phyloP scores from a whole-genome alignment of 306 rosid species.

The Cucurbita maxima region DNA sequence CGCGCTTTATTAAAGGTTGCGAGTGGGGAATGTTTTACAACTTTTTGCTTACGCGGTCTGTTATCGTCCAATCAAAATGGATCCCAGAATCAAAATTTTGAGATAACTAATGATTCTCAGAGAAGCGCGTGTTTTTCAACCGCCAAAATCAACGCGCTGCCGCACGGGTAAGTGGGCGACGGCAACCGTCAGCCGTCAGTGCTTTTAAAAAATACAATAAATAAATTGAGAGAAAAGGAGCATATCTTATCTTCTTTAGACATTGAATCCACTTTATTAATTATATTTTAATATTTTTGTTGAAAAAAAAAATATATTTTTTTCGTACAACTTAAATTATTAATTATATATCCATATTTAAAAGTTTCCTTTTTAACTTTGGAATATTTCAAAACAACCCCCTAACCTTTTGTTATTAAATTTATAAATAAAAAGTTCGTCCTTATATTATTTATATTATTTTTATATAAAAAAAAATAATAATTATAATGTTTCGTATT shows the following conservation, averaged over 20 bases:
- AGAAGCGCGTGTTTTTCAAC: not conserved
- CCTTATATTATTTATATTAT: no score
- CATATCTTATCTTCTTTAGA: not conserved
- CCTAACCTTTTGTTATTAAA: no score
- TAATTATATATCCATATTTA: no score
- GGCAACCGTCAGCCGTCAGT: not conserved
- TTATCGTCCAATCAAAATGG: not conserved
- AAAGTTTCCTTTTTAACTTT: no score
- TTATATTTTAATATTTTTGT: no score
- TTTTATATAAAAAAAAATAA: no score
- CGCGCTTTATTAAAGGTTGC: not conserved
- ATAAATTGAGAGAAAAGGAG: not conserved
- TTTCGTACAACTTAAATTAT: not conserved
- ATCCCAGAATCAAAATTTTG: not conserved
- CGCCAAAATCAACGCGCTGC: not conserved
- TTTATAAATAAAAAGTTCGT: no score
- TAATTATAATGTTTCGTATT: no score
- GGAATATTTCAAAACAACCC: no score
- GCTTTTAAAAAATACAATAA: not conserved
- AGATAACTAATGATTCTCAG: not conserved
- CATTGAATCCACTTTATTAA: not conserved
- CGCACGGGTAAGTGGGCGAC: not conserved
- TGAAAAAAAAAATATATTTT: not conserved
- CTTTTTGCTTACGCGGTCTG: not conserved
- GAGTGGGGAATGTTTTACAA: not conserved